These are phyloP conservation scores for Vitis hybrid DNA, from an alignment of 177 flowering plant genomes.

Conservation along the genomic window DNA sequence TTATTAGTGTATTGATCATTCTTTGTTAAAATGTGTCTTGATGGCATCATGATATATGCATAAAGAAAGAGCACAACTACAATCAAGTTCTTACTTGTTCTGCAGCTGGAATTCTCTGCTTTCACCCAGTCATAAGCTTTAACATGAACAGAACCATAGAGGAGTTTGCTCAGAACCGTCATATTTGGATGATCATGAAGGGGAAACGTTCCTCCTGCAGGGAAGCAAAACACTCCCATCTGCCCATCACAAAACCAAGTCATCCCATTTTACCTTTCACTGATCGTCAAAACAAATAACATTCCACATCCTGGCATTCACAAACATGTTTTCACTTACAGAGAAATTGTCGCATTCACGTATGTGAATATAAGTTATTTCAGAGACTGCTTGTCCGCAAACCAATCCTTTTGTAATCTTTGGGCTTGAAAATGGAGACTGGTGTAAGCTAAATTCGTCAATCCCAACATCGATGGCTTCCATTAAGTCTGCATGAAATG, in stretches of 20 bases:
- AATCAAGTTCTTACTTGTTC: slow-evolving; percentile 18
- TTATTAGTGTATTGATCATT: too few species aligned
- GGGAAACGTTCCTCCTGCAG: slow-evolving; percentile 26
- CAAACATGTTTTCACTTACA: slow-evolving; percentile 12
- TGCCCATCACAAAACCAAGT: slow-evolving; percentile 8
- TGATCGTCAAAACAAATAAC: neutral
- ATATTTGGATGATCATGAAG: slow-evolving; percentile 47
- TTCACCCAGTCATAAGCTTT: slow-evolving; percentile 47
- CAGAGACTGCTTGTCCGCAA: slow-evolving; percentile 17
- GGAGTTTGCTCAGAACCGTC: slow-evolving; percentile 47
- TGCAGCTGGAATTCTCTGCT: slow-evolving; percentile 7
- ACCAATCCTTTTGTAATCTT: slow-evolving; percentile 8
- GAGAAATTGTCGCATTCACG: slow-evolving; percentile 35
- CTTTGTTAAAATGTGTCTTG: too few species aligned
- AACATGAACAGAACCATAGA: slow-evolving; percentile 37
- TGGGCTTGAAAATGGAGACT: slow-evolving; percentile 12
- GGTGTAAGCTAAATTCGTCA: slow-evolving; percentile 21
- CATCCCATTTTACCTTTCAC: neutral
- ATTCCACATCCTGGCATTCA: too few species aligned
- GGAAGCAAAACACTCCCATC: slow-evolving; percentile 45
- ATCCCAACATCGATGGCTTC: slow-evolving; percentile 37
- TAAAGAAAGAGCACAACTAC: too few species aligned
- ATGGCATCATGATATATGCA: too few species aligned
- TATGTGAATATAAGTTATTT: slow-evolving; percentile 39
- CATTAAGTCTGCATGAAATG: slow-evolving; percentile 17